Evolutionary conservation across 1,284 basidiomycete species (phyloP).

Genomic region (Malassezia dermatis): DNA sequence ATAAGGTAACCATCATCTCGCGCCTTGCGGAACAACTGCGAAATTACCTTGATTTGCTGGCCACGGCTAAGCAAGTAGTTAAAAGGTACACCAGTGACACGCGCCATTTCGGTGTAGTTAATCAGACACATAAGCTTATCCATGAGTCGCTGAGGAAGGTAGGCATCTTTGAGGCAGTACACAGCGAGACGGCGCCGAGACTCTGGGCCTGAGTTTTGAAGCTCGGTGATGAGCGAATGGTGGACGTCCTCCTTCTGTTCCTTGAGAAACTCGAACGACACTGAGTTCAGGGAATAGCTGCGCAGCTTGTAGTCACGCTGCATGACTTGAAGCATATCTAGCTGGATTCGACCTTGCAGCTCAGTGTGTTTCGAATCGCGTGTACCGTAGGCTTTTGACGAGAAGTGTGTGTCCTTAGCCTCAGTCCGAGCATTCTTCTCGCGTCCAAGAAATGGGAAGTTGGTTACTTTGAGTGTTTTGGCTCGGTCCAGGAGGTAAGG

Average conservation of each 20-base stretch:
- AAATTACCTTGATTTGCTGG: slow-evolving; percentile 48
- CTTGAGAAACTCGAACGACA: slow-evolving; percentile 46
- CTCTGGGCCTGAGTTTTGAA: slow-evolving; percentile 46
- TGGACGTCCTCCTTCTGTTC: slow-evolving; percentile 48
- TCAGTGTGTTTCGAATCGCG: slow-evolving; percentile 46
- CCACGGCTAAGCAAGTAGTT: slow-evolving; percentile 46
- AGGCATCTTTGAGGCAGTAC: slow-evolving; percentile 48
- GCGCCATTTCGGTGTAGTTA: slow-evolving; percentile 48
- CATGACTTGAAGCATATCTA: slow-evolving; percentile 48
- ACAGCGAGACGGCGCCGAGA: slow-evolving; percentile 43
- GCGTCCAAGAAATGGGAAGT: slow-evolving; percentile 44
- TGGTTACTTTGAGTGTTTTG: slow-evolving; percentile 38
- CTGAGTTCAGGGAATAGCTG: slow-evolving; percentile 45
- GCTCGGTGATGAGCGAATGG: slow-evolving; percentile 45
- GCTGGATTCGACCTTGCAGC: slow-evolving; percentile 44
- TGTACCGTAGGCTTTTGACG: slow-evolving; percentile 47
- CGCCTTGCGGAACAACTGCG: slow-evolving; percentile 47
- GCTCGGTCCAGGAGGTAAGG: slow-evolving; percentile 46
- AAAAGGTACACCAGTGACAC: slow-evolving; percentile 48
- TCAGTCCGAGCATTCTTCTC: slow-evolving; percentile 41
- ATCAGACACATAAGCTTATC: slow-evolving; percentile 49
- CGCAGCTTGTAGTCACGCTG: slow-evolving; percentile 48
- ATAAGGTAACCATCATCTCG: slow-evolving; percentile 45
- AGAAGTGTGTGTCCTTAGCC: slow-evolving; percentile 47
- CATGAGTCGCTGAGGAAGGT: slow-evolving; percentile 45